phyloP scores from a whole-genome alignment of 2,329 filamentous ascomycete genomes.

The Onygena corvina region DNA sequence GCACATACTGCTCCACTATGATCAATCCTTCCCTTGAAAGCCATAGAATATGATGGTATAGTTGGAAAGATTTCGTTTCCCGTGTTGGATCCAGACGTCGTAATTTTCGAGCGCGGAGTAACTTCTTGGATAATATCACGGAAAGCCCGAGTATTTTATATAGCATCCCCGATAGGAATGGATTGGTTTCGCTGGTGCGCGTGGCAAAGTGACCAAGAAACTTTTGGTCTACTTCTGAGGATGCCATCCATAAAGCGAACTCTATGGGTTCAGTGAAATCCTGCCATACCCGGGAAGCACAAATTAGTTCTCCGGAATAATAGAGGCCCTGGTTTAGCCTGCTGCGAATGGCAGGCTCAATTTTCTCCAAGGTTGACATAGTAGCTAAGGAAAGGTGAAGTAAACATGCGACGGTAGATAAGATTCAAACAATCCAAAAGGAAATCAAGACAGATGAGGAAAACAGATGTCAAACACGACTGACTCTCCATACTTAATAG shows the following conservation, averaged over 20 bases:
- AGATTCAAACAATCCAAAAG: not conserved
- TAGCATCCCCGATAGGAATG: slow-evolving; percentile 60
- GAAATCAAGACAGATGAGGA: not conserved
- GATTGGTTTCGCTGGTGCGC: slow-evolving; percentile 63
- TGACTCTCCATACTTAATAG: not conserved
- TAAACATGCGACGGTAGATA: too few species aligned
- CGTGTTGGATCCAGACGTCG: slow-evolving; percentile 69
- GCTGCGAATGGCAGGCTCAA: not conserved
- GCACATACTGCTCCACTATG: slow-evolving; percentile 72
- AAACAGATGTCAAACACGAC: not conserved
- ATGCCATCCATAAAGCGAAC: slow-evolving; percentile 59
- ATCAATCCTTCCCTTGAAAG: slow-evolving; percentile 81
- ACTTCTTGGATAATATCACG: slow-evolving; percentile 70
- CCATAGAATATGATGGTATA: slow-evolving; percentile 90
- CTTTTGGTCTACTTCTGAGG: slow-evolving; percentile 94
- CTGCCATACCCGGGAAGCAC: slow-evolving; percentile 17
- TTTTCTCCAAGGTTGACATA: not conserved
- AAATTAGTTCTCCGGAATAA: slow-evolving; percentile 12
- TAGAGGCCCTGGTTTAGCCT: not conserved
- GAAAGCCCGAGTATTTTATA: slow-evolving; percentile 88
- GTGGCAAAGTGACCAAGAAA: slow-evolving; percentile 83
- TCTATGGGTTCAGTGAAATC: slow-evolving; percentile 22
- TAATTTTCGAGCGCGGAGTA: slow-evolving; percentile 70
- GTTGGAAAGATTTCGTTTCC: slow-evolving; percentile 64
- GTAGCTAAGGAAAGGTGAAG: too few species aligned